These are phyloP conservation scores for Exidia glandulosa DNA, from an alignment of 768 basidiomycete species.

Conservation along the genomic window DNA sequence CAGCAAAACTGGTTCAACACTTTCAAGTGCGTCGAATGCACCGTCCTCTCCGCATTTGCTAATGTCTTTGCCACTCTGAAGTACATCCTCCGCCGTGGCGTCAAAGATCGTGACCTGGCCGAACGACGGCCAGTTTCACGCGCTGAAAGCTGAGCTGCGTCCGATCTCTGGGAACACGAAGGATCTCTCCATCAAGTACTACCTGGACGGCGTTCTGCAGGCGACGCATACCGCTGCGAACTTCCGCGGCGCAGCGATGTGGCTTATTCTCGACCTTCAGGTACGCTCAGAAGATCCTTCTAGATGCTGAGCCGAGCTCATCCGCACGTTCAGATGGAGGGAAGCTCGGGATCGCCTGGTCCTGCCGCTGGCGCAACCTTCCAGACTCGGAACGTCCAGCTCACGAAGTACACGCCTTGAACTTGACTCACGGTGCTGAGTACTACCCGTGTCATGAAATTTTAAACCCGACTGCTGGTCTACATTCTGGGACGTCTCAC, in stretches of 20 bases:
- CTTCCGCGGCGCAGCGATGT: slow-evolving; percentile 30
- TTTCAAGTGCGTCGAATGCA: slow-evolving; percentile 18
- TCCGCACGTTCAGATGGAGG: slow-evolving; percentile 28
- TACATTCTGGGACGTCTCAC: no score
- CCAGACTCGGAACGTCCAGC: slow-evolving; percentile 29
- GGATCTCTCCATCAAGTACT: slow-evolving; percentile 31
- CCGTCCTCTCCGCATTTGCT: not conserved
- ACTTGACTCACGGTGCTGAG: no score
- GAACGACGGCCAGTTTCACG: slow-evolving; percentile 31
- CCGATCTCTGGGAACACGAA: slow-evolving; percentile 26
- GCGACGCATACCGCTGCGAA: slow-evolving; percentile 30
- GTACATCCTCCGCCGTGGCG: slow-evolving; percentile 30
- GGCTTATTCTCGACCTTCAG: slow-evolving; percentile 36
- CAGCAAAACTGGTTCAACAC: slow-evolving; percentile 30
- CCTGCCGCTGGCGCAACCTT: slow-evolving; percentile 31
- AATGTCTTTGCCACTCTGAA: not conserved
- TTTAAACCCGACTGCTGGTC: no score
- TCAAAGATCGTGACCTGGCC: slow-evolving; percentile 33
- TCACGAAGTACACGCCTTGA: slow-evolving; percentile 13
- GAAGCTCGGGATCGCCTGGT: slow-evolving; percentile 33
- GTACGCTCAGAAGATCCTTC: slow-evolving; percentile 11
- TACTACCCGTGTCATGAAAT: no score
- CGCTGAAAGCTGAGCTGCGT: slow-evolving; percentile 28
- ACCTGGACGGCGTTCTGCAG: slow-evolving; percentile 26
- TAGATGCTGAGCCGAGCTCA: not conserved